phyloP scores from a whole-genome alignment of 192 early-diverging fungal species.

The Backusella luteola region DNA sequence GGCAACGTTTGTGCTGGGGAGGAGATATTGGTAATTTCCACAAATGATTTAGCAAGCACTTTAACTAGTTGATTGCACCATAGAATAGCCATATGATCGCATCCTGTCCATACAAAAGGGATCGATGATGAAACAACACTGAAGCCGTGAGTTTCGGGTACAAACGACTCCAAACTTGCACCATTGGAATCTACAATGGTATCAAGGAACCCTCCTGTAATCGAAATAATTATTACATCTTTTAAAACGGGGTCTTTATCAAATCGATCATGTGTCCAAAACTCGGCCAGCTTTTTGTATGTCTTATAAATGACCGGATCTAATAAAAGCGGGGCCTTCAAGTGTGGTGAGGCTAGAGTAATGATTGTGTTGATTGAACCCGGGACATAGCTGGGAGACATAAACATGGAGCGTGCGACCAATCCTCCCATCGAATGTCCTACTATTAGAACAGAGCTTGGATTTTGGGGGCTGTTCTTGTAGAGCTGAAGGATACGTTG shows the following conservation, averaged over 20 bases:
- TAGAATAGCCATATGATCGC: constrained; percentile 84
- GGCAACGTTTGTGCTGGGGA: constrained; percentile 53
- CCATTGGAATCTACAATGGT: constrained; percentile 80
- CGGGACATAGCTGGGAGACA: constrained; percentile 63
- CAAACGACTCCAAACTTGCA: constrained; percentile 61
- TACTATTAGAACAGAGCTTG: constrained; percentile 71
- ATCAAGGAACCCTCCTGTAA: constrained; percentile 90
- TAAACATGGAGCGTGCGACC: constrained; percentile 81
- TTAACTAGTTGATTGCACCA: constrained; percentile 91
- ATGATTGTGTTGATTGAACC: constrained; percentile 80
- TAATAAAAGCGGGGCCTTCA: constrained; percentile 75
- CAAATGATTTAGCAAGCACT: constrained; percentile 56
- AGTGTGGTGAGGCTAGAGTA: constrained; percentile 88
- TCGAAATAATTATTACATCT: constrained; percentile 76
- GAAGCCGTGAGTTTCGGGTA: constrained; percentile 68
- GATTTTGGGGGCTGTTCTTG: constrained; percentile 19
- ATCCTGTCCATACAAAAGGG: constrained; percentile 83
- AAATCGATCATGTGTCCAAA: constrained; percentile 60
- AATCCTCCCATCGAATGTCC: constrained; percentile 97
- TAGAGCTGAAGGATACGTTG: constrained; percentile 69
- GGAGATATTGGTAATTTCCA: constrained; percentile 63
- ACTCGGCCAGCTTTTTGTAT: constrained; percentile 65
- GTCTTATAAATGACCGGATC: constrained; percentile 53
- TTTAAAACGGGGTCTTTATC: constrained; percentile 27
- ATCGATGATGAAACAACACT: constrained; percentile 76